Evolutionary conservation across 352 stramenopile genomes (phyloP).

Genomic region (Phytophthora cryptogea): DNA sequence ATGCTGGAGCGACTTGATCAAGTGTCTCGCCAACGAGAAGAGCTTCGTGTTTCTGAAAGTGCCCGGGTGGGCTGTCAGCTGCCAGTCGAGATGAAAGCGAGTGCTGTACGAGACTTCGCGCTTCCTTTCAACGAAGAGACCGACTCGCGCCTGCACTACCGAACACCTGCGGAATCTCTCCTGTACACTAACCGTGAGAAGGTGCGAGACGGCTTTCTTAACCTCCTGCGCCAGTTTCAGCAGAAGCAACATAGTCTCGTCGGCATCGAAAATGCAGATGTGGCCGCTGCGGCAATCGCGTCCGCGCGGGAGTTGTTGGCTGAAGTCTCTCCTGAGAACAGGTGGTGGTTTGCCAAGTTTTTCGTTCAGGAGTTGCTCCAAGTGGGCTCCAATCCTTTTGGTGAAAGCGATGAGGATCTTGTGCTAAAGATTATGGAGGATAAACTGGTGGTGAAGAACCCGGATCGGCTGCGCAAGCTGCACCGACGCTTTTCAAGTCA

Average conservation of each 20-base stretch:
- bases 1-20: slow-evolving; percentile 38
- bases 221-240: slow-evolving; percentile 62
- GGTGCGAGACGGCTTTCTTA: slow-evolving; percentile 62
- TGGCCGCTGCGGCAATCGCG: slow-evolving; percentile 29
- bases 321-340: slow-evolving; percentile 56
- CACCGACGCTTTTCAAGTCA: slow-evolving; percentile 72
- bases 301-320: slow-evolving; percentile 40
- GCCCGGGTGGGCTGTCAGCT: slow-evolving; percentile 53
- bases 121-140: slow-evolving; percentile 71
- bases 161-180: slow-evolving; percentile 47
- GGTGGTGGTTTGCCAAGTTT: slow-evolving; percentile 80
- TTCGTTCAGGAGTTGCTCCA: slow-evolving; percentile 75
- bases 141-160: slow-evolving; percentile 73
- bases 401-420: slow-evolving; percentile 75
- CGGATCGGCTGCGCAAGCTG: slow-evolving; percentile 67
- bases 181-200: slow-evolving; percentile 77
- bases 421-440: slow-evolving; percentile 73
- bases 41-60: slow-evolving; percentile 57
- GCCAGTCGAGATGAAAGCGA: slow-evolving; percentile 62
- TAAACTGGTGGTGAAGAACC: slow-evolving; percentile 67
- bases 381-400: slow-evolving; percentile 68
- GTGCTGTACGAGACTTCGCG: slow-evolving; percentile 51
- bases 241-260: slow-evolving; percentile 58
- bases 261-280: slow-evolving; percentile 41
- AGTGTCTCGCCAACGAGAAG: slow-evolving; percentile 39